These are phyloP conservation scores for Nitzschia sp. DNA, from an alignment of 108 stramenopile species.

Conservation along the genomic window DNA sequence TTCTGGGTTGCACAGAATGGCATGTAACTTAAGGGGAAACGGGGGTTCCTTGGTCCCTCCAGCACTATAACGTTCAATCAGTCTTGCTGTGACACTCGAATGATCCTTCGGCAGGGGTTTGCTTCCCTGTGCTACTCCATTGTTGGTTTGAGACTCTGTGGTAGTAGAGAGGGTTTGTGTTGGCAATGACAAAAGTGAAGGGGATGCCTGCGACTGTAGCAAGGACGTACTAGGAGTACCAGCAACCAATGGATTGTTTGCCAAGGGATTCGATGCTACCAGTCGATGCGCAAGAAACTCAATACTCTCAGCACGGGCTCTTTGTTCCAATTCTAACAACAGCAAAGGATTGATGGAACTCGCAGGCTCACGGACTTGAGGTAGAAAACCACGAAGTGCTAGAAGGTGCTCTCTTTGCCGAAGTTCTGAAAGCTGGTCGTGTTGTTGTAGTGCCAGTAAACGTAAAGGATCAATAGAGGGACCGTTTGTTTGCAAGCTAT, in stretches of 20 bases:
- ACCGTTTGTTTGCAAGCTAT: too few species aligned
- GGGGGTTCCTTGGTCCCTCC: conserved; percentile 31
- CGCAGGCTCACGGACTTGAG: background rate
- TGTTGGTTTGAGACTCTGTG: background rate
- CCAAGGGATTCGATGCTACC: background rate
- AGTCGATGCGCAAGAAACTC: background rate
- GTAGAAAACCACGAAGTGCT: background rate
- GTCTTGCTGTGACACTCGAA: background rate
- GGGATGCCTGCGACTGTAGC: background rate
- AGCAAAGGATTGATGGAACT: background rate
- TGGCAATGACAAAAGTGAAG: background rate
- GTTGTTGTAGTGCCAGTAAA: too few species aligned
- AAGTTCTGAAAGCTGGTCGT: background rate
- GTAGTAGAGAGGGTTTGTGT: background rate
- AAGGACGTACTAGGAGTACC: background rate
- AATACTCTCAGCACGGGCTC: background rate
- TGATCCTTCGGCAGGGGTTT: background rate
- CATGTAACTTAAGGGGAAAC: conserved; percentile 61
- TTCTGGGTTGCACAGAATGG: conserved; percentile 50
- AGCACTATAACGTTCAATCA: conserved; percentile 16
- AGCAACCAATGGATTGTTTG: background rate
- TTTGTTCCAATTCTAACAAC: background rate
- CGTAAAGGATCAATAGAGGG: too few species aligned
- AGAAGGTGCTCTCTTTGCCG: background rate
- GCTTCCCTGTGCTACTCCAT: background rate